A percentile compares a stretch with the other conserved stretches of the same genome.
phyloP scores from a whole-genome alignment of 2,329 filamentous ascomycete species.

The Ascochyta rabiei region DNA sequence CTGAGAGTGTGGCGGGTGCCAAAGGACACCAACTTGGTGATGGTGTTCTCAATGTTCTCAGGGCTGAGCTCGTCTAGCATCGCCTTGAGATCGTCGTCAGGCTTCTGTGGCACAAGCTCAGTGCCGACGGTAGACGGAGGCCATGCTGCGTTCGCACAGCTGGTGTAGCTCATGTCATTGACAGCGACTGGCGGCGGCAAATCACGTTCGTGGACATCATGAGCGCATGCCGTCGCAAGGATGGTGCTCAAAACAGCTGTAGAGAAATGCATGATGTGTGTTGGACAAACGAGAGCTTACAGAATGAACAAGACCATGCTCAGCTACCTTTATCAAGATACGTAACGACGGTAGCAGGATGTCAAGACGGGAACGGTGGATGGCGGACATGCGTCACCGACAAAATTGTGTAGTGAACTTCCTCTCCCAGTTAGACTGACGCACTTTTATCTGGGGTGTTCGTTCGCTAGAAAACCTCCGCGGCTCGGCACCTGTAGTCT shows the following conservation, averaged over 20 bases:
- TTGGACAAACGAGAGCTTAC: neutral
- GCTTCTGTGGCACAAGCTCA: slow-evolving; percentile 50
- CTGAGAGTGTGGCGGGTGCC: slow-evolving; percentile 64
- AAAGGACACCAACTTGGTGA: slow-evolving; percentile 61
- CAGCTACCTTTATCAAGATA: slow-evolving; percentile 20
- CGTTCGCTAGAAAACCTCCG: slow-evolving; percentile 13
- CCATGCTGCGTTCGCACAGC: slow-evolving; percentile 49
- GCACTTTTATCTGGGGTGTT: neutral
- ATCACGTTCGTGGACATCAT: slow-evolving; percentile 36
- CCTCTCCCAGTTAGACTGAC: slow-evolving; percentile 34
- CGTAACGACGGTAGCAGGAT: slow-evolving; percentile 4
- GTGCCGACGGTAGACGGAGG: slow-evolving; percentile 48
- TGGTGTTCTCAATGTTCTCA: slow-evolving; percentile 56
- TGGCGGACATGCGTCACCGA: slow-evolving; percentile 7
- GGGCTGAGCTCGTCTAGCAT: slow-evolving; percentile 51
- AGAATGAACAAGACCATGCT: neutral
- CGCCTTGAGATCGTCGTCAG: slow-evolving; percentile 48
- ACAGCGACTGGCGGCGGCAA: slow-evolving; percentile 37
- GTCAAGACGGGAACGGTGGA: slow-evolving; percentile 1
- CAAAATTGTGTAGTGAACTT: slow-evolving; percentile 27
- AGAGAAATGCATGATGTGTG: slow-evolving; percentile 27
- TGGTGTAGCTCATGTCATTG: slow-evolving; percentile 41
- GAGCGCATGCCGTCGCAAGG: slow-evolving; percentile 28
- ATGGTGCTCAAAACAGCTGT: slow-evolving; percentile 20
- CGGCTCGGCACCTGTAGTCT: slow-evolving; percentile 34